Conservation (phyloP, 345 rosid genomes). For the Populus davidiana region DNA sequence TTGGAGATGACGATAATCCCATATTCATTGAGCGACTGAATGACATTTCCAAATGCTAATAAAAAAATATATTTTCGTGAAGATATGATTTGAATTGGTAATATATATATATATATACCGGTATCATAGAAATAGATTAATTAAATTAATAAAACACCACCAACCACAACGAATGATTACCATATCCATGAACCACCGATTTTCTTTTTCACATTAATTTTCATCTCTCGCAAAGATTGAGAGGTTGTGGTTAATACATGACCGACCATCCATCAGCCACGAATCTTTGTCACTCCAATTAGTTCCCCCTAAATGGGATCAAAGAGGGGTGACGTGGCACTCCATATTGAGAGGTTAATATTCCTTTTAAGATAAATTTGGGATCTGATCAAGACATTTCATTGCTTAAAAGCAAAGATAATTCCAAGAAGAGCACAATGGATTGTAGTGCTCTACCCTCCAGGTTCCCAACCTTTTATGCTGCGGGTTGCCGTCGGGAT, state of each 20-base stretch:
- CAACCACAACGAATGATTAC: neutral
- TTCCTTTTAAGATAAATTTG: neutral
- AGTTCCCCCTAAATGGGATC: neutral
- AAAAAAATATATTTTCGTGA: no score
- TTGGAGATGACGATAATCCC: no score
- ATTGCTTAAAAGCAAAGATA: neutral
- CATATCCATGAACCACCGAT: neutral
- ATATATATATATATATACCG: no score
- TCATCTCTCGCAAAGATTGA: neutral
- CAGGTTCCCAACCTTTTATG: neutral
- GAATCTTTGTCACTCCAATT: neutral
- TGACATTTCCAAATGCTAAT: no score
- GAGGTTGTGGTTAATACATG: neutral
- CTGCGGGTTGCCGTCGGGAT: neutral
- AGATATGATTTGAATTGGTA: no score
- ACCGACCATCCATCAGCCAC: neutral
- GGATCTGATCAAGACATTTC: neutral
- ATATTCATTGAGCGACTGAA: no score
- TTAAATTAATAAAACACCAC: neutral
- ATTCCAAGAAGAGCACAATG: neutral
- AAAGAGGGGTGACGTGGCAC: slow-evolving; percentile 14
- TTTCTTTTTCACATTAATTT: neutral
- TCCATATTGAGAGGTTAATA: slow-evolving; percentile 27
- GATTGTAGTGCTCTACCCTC: no score
- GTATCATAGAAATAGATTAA: no score